Evolutionary conservation across 805 yeast genomes (phyloP).

Genomic region (Allodekkera sacchari): DNA sequence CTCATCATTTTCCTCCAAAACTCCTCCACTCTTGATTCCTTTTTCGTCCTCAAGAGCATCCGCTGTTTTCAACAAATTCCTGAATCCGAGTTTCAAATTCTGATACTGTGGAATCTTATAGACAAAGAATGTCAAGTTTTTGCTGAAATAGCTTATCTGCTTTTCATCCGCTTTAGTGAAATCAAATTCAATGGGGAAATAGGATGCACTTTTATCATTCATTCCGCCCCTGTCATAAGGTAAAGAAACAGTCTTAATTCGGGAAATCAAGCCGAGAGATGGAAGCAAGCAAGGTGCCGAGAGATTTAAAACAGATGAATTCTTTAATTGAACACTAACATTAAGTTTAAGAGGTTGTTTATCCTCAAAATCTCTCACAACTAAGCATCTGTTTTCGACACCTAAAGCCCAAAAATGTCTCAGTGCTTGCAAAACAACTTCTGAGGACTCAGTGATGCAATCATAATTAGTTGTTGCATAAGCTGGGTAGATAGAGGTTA

Average conservation of each 20-base stretch:
- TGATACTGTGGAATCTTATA: constrained; percentile 37
- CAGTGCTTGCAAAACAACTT: constrained; percentile 72
- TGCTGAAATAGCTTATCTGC: constrained; percentile 29
- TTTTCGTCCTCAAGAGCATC: constrained; percentile 1
- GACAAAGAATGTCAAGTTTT: constrained; percentile 41
- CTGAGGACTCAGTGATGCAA: constrained; percentile 18
- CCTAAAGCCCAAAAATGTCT: constrained; percentile 88
- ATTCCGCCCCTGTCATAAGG: not conserved
- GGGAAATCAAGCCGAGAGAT: constrained; percentile 37
- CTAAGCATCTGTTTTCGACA: constrained; percentile 73
- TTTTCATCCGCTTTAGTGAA: constrained; percentile 31
- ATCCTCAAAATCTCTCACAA: constrained; percentile 61
- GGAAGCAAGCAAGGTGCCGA: constrained; percentile 69
- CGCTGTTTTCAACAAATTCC: constrained; percentile 4
- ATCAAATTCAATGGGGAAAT: constrained; percentile 39
- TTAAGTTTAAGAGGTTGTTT: constrained; percentile 44
- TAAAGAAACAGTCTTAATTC: constrained; percentile 35
- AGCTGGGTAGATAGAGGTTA: constrained; percentile 72
- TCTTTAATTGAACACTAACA: constrained; percentile 25
- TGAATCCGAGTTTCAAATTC: constrained; percentile 15
- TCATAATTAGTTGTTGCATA: constrained; percentile 37
- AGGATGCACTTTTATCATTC: constrained; percentile 9
- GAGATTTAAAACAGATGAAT: constrained; percentile 28
- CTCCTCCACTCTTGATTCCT: not conserved
- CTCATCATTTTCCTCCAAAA: not conserved